These are phyloP conservation scores for Syzygium syzygioides DNA, from an alignment of 441 rosid species.

Conservation along the genomic window DNA sequence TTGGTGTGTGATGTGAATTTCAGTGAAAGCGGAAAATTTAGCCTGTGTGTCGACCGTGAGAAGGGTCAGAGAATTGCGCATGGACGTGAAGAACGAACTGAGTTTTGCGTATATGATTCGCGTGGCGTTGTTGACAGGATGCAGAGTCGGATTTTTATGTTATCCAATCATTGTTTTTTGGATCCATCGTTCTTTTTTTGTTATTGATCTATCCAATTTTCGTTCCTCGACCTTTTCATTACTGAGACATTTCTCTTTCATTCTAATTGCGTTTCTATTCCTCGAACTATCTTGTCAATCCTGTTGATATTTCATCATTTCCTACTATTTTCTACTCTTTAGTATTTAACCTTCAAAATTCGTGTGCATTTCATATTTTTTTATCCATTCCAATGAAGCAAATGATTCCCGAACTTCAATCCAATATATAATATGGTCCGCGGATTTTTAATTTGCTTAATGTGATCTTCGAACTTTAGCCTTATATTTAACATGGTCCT, in stretches of 20 bases:
- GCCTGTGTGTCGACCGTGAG: background rate
- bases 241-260: background rate
- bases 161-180: background rate
- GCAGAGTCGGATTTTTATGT: background rate
- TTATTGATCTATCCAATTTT: background rate
- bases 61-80: background rate
- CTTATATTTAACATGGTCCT: too few relatives aligned
- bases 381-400: too few relatives aligned
- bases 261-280: background rate
- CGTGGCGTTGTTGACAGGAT: background rate
- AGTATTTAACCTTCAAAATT: too few relatives aligned
- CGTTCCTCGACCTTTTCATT: background rate
- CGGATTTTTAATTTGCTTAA: too few relatives aligned
- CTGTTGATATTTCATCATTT: background rate
- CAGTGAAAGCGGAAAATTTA: background rate
- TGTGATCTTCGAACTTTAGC: too few relatives aligned
- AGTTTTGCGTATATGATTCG: background rate
- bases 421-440: too few relatives aligned
- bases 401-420: too few relatives aligned
- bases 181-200: background rate
- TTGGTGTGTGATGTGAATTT: background rate
- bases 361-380: too few relatives aligned
- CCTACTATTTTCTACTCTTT: background rate
- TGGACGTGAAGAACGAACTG: background rate
- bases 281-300: background rate